Percentiles rank a stretch among this genome's conserved stretches.
phyloP scores from a whole-genome alignment of 2,329 filamentous ascomycete species.

The Tolypocladium ovalisporum region DNA sequence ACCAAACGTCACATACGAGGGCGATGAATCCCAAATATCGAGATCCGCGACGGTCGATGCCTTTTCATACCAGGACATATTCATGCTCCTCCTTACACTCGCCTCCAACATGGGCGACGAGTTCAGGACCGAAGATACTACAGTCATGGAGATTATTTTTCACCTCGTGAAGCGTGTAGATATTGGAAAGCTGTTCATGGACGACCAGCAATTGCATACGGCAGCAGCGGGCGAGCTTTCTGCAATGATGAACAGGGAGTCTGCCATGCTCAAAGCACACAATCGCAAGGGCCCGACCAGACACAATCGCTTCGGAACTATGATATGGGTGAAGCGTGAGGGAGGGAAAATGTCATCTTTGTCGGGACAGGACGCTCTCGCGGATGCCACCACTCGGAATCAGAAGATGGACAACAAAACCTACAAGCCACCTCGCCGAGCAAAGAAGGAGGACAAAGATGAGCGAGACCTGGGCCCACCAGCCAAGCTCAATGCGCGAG shows the following conservation, averaged over 20 bases:
- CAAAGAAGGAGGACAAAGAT: conserved; percentile 49
- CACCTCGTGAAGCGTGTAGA: conserved; percentile 87
- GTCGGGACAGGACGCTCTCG: conserved; percentile 77
- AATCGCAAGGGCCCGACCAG: conserved; percentile 70
- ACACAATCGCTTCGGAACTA: conserved; percentile 91
- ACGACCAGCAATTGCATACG: conserved; percentile 58
- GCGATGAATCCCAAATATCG: conserved; percentile 83
- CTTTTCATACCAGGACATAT: conserved; percentile 83
- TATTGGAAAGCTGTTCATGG: conserved; percentile 73
- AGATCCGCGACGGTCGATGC: conserved; percentile 80
- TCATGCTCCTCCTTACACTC: conserved; percentile 73
- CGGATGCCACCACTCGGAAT: conserved; percentile 60
- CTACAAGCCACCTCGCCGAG: conserved; percentile 68
- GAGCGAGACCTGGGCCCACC: conserved; percentile 68
- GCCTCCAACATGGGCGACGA: conserved; percentile 91
- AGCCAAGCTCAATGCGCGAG: conserved; percentile 57
- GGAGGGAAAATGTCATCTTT: conserved; percentile 77
- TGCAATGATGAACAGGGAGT: conserved; percentile 68
- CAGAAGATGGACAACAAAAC: conserved; percentile 90
- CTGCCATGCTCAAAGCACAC: conserved; percentile 67
- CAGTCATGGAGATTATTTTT: conserved; percentile 86
- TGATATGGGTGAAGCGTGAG: conserved; percentile 90
- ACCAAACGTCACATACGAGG: conserved; percentile 61
- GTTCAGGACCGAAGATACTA: conserved; percentile 77
- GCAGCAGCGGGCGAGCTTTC: conserved; percentile 65